Percentiles rank a stretch among this genome's conserved stretches.
Conservation (phyloP, 768 basidiomycete species). For the Bullera alba region DNA sequence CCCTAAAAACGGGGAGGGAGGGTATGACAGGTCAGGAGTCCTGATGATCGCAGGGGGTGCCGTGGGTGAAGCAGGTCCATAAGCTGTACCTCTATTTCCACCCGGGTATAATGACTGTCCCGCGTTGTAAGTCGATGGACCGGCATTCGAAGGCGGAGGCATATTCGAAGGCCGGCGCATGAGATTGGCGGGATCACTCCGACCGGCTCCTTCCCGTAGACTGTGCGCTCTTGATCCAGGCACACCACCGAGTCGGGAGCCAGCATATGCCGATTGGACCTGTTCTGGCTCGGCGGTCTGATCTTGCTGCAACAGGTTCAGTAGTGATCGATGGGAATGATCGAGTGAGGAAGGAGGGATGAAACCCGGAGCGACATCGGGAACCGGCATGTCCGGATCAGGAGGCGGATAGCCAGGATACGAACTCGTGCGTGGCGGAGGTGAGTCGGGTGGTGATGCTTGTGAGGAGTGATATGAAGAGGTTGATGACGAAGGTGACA, state of each 20-base stretch:
- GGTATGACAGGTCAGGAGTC: constrained; percentile 3
- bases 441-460: constrained; percentile 24
- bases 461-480: constrained; percentile 37
- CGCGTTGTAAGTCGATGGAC: too few relatives aligned
- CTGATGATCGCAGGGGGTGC: too few relatives aligned
- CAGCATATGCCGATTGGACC: neutral
- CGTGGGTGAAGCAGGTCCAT: too few relatives aligned
- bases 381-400: constrained; percentile 22
- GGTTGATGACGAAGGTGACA: constrained; percentile 30
- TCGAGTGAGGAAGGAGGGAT: constrained; percentile 30
- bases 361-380: constrained; percentile 30
- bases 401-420: constrained; percentile 14
- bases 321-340: constrained; percentile 28
- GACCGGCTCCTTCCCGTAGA: constrained; percentile 8
- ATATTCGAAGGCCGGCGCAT: too few relatives aligned
- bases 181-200: constrained; percentile 1
- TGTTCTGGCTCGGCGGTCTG: too few relatives aligned
- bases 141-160: too few relatives aligned
- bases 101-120: too few relatives aligned
- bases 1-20: neutral
- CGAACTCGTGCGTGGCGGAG: constrained; percentile 7
- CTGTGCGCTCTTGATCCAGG: constrained; percentile 25
- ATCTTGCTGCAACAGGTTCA: constrained; percentile 27
- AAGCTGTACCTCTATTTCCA: too few relatives aligned
- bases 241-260: neutral